Base-by-base conservation (phyloP, 179 eudicot genomes). In the Beta macrorhiza region DNA sequence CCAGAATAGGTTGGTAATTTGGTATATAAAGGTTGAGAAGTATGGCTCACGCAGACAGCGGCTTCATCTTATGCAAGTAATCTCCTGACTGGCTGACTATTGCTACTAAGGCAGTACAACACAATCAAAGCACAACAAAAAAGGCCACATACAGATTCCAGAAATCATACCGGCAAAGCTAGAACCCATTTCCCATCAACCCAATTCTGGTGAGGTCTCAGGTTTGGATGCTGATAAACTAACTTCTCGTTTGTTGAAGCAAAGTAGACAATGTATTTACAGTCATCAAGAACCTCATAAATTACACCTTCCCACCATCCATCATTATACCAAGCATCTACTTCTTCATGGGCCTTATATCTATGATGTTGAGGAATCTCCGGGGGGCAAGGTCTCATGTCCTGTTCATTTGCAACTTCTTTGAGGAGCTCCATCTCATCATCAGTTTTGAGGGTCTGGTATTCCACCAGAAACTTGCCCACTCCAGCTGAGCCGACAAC, bases 201-300 rank as follows among this genome's bases (percentile, higher is more conserved):
- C 92, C 90, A 91, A 42, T 88, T 87, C 67, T 86, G 93, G 85
- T 82, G 91, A 84, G 83, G 86, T 88, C 95, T 90, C 87, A 91
- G 81, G 56, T 82, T 58, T 76, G 84, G 84, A 81, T 86, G 90
- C 67, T 84, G 83, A 81, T 70, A 87, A 78, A 79, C 83, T 84
- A 88, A 42, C 51, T 82, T 83, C 82, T 89, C 88, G 20, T 82
- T 73, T 19, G 88, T 80, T 37, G 85, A 69, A 53, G 77, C 64
- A 77, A 90, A 84, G 70, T 75, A 86, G 82, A 91, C 90, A 10
- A 58, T 47, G 72, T 91, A 91, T 65, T 77, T 87, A 59, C 78
- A 76, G 20, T 80, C 85, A 67, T 55, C 79, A 59, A 85, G 79
- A 22, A 85, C 83, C 77, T 87, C 75, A 74, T 78, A 78, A 63